These are phyloP conservation scores for Neurospora tetraspora DNA, from an alignment of 495 filamentous ascomycete genomes.

Conservation along the genomic window DNA sequence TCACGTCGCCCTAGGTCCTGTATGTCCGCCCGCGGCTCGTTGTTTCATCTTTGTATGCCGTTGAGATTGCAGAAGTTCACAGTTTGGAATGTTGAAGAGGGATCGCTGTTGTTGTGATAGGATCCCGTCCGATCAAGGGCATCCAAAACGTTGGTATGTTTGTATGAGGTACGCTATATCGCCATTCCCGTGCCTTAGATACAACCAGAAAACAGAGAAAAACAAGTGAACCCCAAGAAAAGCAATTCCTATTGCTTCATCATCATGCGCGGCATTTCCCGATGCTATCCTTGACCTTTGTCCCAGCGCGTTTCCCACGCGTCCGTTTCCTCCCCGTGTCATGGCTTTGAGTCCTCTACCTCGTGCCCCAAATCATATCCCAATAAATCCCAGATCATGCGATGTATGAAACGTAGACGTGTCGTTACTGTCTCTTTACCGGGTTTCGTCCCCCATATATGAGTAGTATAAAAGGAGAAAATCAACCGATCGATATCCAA, in stretches of 20 bases:
- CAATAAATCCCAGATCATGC: not conserved
- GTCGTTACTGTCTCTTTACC: conserved; percentile 23
- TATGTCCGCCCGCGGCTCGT: not conserved
- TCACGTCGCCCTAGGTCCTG: not conserved
- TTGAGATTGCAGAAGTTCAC: not conserved
- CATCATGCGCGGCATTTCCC: not conserved
- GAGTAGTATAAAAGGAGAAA: conserved; percentile 7
- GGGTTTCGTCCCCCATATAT: conserved; percentile 13
- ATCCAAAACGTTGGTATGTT: not conserved
- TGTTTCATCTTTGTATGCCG: not conserved
- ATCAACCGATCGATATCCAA: not conserved
- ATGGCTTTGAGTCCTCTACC: not conserved
- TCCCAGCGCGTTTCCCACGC: not conserved
- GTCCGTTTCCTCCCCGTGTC: not conserved
- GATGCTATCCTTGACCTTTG: not conserved
- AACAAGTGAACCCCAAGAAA: not conserved
- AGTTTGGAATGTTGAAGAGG: not conserved
- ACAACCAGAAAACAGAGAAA: not conserved
- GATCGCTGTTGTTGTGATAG: not conserved
- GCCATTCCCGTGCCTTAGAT: not conserved
- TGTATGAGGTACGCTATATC: not conserved
- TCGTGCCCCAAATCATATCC: not conserved
- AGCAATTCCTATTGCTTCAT: not conserved
- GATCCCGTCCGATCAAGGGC: not conserved
- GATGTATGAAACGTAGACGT: not conserved